Evolutionary conservation across 2,329 filamentous ascomycete species (phyloP).

Genomic region (Neonectria magnoliae): DNA sequence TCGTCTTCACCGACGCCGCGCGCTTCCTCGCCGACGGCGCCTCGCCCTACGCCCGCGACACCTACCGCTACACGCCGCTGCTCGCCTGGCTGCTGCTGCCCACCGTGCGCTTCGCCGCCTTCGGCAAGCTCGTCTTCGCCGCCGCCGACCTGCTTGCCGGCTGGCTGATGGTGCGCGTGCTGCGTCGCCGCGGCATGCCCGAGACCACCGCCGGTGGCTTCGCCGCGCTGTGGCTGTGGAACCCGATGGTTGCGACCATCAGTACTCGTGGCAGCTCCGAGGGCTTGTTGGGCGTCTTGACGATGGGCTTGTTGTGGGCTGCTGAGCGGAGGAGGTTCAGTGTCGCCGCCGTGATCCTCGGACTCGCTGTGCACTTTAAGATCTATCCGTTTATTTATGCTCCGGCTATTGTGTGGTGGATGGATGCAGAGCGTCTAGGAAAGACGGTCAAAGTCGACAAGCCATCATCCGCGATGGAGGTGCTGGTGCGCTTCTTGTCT

Average conservation of each 20-base stretch:
- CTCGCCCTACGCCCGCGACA: constrained; percentile 89
- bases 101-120: constrained; percentile 78
- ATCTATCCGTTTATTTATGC: constrained; percentile 99
- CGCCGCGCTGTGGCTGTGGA: constrained; percentile 90
- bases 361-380: constrained; percentile 93
- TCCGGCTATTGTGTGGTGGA: constrained; percentile 81
- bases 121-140: constrained; percentile 89
- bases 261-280: constrained; percentile 95
- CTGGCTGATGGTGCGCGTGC: constrained; percentile 69
- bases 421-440: constrained; percentile 66
- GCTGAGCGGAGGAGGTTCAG: constrained; percentile 69
- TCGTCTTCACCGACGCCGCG: constrained; percentile 96
- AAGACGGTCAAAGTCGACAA: constrained; percentile 14
- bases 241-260: constrained; percentile 98
- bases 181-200: constrained; percentile 57
- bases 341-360: constrained; percentile 79
- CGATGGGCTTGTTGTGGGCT: constrained; percentile 85
- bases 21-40: constrained; percentile 74
- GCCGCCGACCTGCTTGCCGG: constrained; percentile 85
- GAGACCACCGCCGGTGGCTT: constrained; percentile 73
- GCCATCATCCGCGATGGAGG: constrained; percentile 34
- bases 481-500: constrained; percentile 59
- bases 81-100: constrained; percentile 91
- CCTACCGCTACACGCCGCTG: constrained; percentile 95
- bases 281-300: constrained; percentile 85